Percentiles rank a stretch among this genome's conserved stretches.
Evolutionary conservation across 192 early-diverging fungal species (phyloP).

Genomic region (Coemansia guatemalensis): DNA sequence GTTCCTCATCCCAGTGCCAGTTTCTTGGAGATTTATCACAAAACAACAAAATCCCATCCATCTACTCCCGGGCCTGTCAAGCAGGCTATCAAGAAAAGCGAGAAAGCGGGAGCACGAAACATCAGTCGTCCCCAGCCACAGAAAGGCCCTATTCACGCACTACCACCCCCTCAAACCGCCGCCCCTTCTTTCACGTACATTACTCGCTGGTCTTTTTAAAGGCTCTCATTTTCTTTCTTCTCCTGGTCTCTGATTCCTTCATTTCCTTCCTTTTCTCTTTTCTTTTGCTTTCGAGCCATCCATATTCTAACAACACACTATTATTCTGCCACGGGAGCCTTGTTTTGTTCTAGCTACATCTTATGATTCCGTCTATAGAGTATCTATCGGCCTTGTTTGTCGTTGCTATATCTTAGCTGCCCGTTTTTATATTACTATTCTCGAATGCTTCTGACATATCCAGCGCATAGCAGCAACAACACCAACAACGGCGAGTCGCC

Average conservation of each 20-base stretch:
- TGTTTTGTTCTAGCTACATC: no score
- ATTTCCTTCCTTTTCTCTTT: no score
- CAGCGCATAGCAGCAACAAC: neutral
- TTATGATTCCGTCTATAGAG: constrained; percentile 2
- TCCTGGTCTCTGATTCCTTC: neutral
- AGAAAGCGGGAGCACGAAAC: neutral
- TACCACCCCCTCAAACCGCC: neutral
- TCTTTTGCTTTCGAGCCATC: no score
- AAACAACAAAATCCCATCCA: neutral
- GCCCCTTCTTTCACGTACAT: neutral
- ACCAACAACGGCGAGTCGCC: constrained; percentile 8
- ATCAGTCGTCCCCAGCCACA: no score
- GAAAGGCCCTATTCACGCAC: no score
- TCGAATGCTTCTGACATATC: constrained; percentile 11
- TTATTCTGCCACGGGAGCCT: no score
- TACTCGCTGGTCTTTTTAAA: constrained; percentile 1
- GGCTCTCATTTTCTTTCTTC: neutral
- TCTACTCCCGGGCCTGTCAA: neutral
- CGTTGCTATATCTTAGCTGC: constrained; percentile 1
- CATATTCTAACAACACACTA: no score
- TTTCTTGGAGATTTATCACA: neutral
- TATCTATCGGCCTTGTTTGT: neutral
- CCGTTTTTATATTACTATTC: no score
- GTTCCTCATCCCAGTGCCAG: neutral
- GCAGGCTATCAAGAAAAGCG: neutral